phyloP scores from a whole-genome alignment of 495 filamentous ascomycete species.

The Tuber melanosporum region DNA sequence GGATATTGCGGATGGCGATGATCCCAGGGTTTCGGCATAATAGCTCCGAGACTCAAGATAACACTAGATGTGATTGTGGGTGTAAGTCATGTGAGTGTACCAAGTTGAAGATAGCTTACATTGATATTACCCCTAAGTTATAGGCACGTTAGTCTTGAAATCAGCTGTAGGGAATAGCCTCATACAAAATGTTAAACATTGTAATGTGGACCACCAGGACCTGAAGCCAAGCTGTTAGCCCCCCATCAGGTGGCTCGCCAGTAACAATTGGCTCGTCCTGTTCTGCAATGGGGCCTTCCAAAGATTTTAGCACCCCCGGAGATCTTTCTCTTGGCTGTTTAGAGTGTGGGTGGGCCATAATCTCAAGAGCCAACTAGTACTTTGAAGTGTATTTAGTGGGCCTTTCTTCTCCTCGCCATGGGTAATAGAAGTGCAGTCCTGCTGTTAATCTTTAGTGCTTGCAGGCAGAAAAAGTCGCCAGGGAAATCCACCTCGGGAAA shows the following conservation, averaged over 20 bases:
- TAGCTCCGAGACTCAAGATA: constrained; percentile 79
- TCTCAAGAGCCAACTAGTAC: neutral
- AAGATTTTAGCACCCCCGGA: neutral
- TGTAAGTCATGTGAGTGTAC: constrained; percentile 15
- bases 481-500: neutral
- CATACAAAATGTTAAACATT: constrained; percentile 48
- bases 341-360: constrained; percentile 15
- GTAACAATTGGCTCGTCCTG: constrained; percentile 6
- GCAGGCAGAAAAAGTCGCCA: no score
- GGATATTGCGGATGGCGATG: constrained; percentile 60
- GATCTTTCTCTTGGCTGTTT: constrained; percentile 10
- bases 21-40: constrained; percentile 53
- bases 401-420: neutral
- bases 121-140: constrained; percentile 40
- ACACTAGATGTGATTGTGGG: constrained; percentile 52
- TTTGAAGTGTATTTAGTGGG: neutral
- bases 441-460: neutral
- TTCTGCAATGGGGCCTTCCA: neutral
- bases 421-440: neutral
- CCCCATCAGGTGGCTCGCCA: constrained; percentile 50
- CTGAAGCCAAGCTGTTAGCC: constrained; percentile 47
- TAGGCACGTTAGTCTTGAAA: constrained; percentile 45
- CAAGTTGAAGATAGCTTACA: constrained; percentile 10
- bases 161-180: neutral
- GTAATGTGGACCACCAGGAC: constrained; percentile 47